These are phyloP conservation scores for Clarireedia monteithiana DNA, from an alignment of 2,329 filamentous ascomycete species.

Conservation along the genomic window DNA sequence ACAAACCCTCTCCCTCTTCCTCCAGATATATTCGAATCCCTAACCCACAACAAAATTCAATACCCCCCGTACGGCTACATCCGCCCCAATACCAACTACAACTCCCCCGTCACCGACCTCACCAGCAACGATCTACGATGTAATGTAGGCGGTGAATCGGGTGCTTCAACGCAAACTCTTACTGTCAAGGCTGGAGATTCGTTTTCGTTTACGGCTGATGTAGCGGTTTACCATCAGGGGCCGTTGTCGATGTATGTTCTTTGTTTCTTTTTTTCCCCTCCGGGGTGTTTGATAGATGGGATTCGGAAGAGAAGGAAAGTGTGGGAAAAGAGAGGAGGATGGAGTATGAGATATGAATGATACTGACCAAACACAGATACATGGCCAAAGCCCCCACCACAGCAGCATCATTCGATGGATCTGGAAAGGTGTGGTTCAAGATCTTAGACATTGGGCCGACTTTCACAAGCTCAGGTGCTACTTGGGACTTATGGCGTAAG, in stretches of 20 bases:
- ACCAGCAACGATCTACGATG: slow-evolving; percentile 31
- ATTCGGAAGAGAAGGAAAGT: background rate
- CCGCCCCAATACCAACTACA: slow-evolving; percentile 36
- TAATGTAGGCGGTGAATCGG: slow-evolving; percentile 32
- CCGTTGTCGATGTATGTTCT: slow-evolving; percentile 25
- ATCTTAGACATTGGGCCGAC: slow-evolving; percentile 30
- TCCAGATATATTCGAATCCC: slow-evolving; percentile 23
- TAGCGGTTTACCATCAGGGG: slow-evolving; percentile 29
- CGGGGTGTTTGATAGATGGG: background rate
- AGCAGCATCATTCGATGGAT: slow-evolving; percentile 30
- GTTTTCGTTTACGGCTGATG: slow-evolving; percentile 39
- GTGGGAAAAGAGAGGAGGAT: background rate
- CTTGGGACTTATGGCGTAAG: slow-evolving; percentile 24
- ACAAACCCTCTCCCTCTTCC: background rate
- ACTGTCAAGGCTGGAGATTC: slow-evolving; percentile 33
- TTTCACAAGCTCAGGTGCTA: slow-evolving; percentile 18
- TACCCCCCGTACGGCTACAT: slow-evolving; percentile 42
- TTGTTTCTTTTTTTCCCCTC: background rate
- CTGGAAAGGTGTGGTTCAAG: slow-evolving; percentile 32
- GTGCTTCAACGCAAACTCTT: slow-evolving; percentile 19
- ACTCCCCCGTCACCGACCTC: slow-evolving; percentile 37
- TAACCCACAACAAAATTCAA: slow-evolving; percentile 19
- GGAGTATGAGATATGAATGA: background rate
- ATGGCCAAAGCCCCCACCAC: slow-evolving; percentile 32
- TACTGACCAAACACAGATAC: background rate